These are phyloP conservation scores for Acanthamoeba royreba DNA, from an alignment of 208 protist species.

Conservation along the genomic window DNA sequence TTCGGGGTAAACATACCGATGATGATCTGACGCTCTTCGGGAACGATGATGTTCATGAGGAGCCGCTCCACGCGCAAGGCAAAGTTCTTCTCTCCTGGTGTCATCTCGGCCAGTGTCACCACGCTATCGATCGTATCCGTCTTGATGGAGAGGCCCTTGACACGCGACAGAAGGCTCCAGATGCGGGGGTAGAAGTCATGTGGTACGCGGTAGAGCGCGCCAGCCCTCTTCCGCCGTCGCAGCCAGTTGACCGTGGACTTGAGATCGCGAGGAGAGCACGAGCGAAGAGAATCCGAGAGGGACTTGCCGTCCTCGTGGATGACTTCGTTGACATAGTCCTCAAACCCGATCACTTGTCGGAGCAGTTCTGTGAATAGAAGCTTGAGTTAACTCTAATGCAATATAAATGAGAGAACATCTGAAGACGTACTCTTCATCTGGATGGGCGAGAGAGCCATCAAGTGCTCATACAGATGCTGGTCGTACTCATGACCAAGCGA, in stretches of 20 bases:
- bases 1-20: not conserved
- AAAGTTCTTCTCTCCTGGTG: conserved; percentile 37
- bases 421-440: not conserved
- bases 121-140: not conserved
- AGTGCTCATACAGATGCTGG: not conserved
- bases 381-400: not conserved
- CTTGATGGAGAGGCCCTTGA: not conserved
- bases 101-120: not conserved
- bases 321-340: not conserved
- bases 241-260: not conserved
- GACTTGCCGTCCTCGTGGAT: not conserved
- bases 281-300: not conserved
- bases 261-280: not conserved
- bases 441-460: conserved; percentile 27
- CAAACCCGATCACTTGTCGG: not conserved
- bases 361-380: not conserved
- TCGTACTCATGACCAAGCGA: not conserved
- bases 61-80: conserved; percentile 16
- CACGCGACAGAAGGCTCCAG: not conserved
- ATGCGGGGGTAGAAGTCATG: not conserved
- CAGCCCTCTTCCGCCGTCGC: not conserved
- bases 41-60: not conserved
- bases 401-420: not conserved
- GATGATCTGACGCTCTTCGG: conserved; percentile 8
- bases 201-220: not conserved